These are phyloP conservation scores for Collybia sordida DNA, from an alignment of 768 basidiomycete genomes.

Conservation along the genomic window DNA sequence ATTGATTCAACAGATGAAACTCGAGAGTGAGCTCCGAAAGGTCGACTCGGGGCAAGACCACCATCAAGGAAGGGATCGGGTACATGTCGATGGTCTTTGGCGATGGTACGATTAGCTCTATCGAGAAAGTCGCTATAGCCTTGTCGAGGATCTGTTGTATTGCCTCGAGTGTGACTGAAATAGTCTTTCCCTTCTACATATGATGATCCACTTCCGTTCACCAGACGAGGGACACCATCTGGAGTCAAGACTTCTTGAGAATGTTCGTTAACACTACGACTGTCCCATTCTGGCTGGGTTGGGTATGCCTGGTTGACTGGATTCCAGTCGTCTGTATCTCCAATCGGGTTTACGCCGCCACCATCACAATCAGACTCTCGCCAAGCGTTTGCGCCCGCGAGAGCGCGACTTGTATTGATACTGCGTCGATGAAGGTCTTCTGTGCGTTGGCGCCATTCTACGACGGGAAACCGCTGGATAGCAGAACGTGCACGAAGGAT, in stretches of 20 bases:
- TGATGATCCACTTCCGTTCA: conserved; percentile 37
- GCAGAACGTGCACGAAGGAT: conserved; percentile 92
- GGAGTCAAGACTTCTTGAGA: conserved; percentile 57
- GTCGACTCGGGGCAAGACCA: conserved; percentile 55
- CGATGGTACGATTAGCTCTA: conserved; percentile 81
- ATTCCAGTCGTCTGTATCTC: conserved; percentile 79
- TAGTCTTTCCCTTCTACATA: conserved; percentile 59
- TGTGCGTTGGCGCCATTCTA: conserved; percentile 95
- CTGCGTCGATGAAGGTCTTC: conserved; percentile 93
- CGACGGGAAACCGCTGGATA: conserved; percentile 94
- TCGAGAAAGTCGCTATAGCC: conserved; percentile 81
- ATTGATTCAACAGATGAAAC: conserved; percentile 89
- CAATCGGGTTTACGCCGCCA: conserved; percentile 45
- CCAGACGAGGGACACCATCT: conserved; percentile 39
- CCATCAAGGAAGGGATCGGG: conserved; percentile 88
- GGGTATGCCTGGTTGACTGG: conserved; percentile 66
- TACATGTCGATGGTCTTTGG: conserved; percentile 70
- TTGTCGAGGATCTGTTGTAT: conserved; percentile 30
- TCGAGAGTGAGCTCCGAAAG: conserved; percentile 81
- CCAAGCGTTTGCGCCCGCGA: conserved; percentile 79
- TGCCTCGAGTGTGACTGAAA: conserved; percentile 38
- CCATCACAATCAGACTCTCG: conserved; percentile 66
- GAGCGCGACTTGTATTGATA: conserved; percentile 65
- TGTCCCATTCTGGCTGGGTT: conserved; percentile 77
- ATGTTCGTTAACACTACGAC: conserved; percentile 50